phyloP scores from a whole-genome alignment of 2,329 filamentous ascomycete species.

The Aspergillus eucalypticola region DNA sequence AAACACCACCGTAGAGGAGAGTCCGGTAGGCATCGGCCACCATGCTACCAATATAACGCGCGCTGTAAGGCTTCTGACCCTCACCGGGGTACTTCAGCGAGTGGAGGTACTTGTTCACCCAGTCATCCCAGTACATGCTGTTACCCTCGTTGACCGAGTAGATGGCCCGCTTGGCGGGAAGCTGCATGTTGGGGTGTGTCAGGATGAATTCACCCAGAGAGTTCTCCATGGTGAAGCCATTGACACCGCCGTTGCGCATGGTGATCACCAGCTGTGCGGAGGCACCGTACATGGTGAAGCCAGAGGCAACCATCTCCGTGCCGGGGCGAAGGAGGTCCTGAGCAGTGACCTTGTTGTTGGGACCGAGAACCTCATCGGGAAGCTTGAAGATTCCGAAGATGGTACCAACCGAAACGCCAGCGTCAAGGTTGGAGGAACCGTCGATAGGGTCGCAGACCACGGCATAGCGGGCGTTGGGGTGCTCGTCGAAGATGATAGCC shows the following conservation, averaged over 20 bases:
- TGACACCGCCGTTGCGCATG: slow-evolving; percentile 88
- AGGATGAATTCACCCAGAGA: slow-evolving; percentile 98
- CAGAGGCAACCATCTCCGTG: slow-evolving; percentile 85
- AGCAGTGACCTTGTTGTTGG: slow-evolving; percentile 57
- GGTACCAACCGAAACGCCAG: slow-evolving; percentile 94
- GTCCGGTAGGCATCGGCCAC: slow-evolving; percentile 97
- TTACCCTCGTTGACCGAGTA: slow-evolving; percentile 99
- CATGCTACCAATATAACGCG: slow-evolving; percentile 97
- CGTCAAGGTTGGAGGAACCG: slow-evolving; percentile 95
- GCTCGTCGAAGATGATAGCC: slow-evolving; percentile 78
- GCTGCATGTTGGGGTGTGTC: slow-evolving; percentile 89
- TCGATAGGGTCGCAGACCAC: slow-evolving; percentile 98
- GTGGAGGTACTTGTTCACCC: slow-evolving; percentile 84
- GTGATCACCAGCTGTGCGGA: slow-evolving; percentile 95
- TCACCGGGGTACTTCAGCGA: slow-evolving; percentile 76
- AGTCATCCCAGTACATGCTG: slow-evolving; percentile 91
- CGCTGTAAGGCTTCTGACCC: slow-evolving; percentile 82
- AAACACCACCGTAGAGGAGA: slow-evolving; percentile 91
- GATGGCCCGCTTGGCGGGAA: slow-evolving; percentile 78
- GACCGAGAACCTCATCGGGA: slow-evolving; percentile 59
- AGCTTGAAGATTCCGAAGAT: slow-evolving; percentile 96
- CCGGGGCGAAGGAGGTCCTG: slow-evolving; percentile 85
- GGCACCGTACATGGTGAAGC: slow-evolving; percentile 99
- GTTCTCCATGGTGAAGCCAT: slow-evolving; percentile 97
- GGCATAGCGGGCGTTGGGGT: slow-evolving; percentile 77